These are phyloP conservation scores for Yamadazyma scolyti DNA, from an alignment of 805 yeast genomes.

Conservation along the genomic window DNA sequence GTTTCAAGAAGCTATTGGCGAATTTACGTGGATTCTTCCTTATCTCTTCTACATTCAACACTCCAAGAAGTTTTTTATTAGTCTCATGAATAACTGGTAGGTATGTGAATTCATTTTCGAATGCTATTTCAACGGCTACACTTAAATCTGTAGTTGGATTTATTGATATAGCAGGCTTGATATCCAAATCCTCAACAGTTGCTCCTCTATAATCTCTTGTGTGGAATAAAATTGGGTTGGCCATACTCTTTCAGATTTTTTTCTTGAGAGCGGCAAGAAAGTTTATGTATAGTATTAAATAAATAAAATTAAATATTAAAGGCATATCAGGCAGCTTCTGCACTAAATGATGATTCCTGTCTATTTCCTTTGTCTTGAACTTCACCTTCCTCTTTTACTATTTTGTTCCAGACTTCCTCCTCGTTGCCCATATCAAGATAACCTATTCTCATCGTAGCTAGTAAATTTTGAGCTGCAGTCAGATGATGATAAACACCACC, in stretches of 20 bases:
- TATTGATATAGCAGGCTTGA: constrained; percentile 54
- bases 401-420: constrained; percentile 77
- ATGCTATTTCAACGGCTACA: constrained; percentile 54
- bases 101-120: constrained; percentile 50
- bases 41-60: constrained; percentile 43
- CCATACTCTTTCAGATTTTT: no score
- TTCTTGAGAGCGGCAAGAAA: no score
- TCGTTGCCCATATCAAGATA: constrained; percentile 79
- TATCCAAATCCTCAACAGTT: constrained; percentile 56
- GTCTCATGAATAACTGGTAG: constrained; percentile 51
- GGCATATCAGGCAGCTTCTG: constrained; percentile 37
- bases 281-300: constrained; percentile 1
- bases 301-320: constrained; percentile 1
- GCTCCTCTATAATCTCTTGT: constrained; percentile 45
- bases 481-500: constrained; percentile 94
- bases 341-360: constrained; percentile 21
- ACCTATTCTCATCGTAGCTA: constrained; percentile 93
- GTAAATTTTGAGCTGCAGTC: constrained; percentile 85
- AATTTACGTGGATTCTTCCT: constrained; percentile 26
- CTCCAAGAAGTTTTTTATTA: constrained; percentile 44
- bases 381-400: constrained; percentile 61
- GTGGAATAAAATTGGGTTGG: constrained; percentile 20
- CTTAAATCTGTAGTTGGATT: constrained; percentile 44
- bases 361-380: constrained; percentile 18
- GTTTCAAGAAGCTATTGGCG: constrained; percentile 19